These are phyloP conservation scores for Xanthoconium separans DNA, from an alignment of 1,284 basidiomycete genomes.

Conservation along the genomic window DNA sequence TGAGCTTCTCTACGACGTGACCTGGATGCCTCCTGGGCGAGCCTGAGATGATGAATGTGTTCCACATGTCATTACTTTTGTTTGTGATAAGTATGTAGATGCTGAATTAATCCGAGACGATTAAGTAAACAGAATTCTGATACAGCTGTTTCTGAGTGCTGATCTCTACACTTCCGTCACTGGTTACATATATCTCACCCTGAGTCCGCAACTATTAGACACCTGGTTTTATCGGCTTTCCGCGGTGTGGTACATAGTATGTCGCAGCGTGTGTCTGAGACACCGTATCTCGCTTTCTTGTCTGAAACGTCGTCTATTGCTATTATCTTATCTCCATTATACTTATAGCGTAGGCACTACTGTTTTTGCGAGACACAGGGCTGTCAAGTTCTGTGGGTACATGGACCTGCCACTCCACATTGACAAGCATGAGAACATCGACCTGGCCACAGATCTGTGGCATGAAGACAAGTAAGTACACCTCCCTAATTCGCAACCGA, in stretches of 20 bases:
- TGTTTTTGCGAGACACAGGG: background rate
- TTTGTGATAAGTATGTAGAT: background rate
- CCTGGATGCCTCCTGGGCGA: background rate
- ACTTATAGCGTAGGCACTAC: background rate
- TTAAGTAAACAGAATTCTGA: background rate
- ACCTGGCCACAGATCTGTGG: background rate
- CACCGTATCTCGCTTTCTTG: background rate
- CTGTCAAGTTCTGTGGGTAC: background rate
- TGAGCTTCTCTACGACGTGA: slow-evolving; percentile 7
- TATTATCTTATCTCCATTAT: slow-evolving; percentile 9
- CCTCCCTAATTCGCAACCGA: background rate
- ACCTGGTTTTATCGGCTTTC: slow-evolving; percentile 24
- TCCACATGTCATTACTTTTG: background rate
- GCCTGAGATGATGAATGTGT: slow-evolving; percentile 2
- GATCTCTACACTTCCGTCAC: slow-evolving; percentile 3
- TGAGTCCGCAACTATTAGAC: slow-evolving; percentile 15
- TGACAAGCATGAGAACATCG: slow-evolving; percentile 9
- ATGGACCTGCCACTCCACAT: background rate
- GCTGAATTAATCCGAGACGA: slow-evolving; percentile 9
- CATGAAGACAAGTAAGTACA: background rate
- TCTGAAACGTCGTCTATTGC: slow-evolving; percentile 13
- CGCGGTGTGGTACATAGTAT: slow-evolving; percentile 19
- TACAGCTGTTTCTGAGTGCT: background rate
- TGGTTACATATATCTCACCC: background rate
- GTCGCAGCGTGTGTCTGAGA: background rate